These are phyloP conservation scores for Phialocephala subalpina DNA, from an alignment of 2,329 filamentous ascomycete species.

Conservation along the genomic window DNA sequence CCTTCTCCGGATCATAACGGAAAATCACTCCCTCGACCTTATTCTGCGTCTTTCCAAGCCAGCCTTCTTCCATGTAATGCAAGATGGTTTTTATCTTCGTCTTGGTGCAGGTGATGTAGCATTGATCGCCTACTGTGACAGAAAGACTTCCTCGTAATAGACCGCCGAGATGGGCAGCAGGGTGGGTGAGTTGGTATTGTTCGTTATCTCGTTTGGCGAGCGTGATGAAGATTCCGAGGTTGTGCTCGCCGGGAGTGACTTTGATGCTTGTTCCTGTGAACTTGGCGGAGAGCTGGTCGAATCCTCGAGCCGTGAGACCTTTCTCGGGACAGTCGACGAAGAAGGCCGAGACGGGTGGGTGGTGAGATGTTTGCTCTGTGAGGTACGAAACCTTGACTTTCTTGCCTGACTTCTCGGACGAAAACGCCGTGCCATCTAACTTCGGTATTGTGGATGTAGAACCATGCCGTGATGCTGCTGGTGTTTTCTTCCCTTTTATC, in stretches of 20 bases:
- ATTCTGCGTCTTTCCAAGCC: slow-evolving; percentile 91
- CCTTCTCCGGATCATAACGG: slow-evolving; percentile 86
- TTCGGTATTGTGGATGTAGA: slow-evolving; percentile 34
- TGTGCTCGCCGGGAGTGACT: slow-evolving; percentile 90
- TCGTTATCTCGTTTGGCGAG: slow-evolving; percentile 83
- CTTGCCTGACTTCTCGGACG: slow-evolving; percentile 58
- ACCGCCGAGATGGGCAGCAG: slow-evolving; percentile 90
- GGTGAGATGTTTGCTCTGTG: slow-evolving; percentile 97
- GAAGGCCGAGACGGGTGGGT: slow-evolving; percentile 96
- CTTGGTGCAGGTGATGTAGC: slow-evolving; percentile 88
- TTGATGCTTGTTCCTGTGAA: slow-evolving; percentile 96
- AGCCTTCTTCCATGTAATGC: slow-evolving; percentile 93
- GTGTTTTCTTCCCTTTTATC: slow-evolving; percentile 33
- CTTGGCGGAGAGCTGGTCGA: slow-evolving; percentile 96
- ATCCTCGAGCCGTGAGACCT: slow-evolving; percentile 86
- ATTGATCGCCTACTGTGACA: slow-evolving; percentile 88
- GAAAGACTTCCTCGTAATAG: slow-evolving; percentile 87
- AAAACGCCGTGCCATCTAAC: slow-evolving; percentile 10
- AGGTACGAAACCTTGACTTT: slow-evolving; percentile 86
- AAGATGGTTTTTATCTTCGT: slow-evolving; percentile 92
- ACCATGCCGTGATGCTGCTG: slow-evolving; percentile 32
- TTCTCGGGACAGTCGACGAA: slow-evolving; percentile 92
- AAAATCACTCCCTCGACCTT: slow-evolving; percentile 92
- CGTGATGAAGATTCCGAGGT: slow-evolving; percentile 94
- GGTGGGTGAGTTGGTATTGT: slow-evolving; percentile 94